Conservation (phyloP, 2,329 filamentous ascomycete species). For the Epichloe scottii region DNA sequence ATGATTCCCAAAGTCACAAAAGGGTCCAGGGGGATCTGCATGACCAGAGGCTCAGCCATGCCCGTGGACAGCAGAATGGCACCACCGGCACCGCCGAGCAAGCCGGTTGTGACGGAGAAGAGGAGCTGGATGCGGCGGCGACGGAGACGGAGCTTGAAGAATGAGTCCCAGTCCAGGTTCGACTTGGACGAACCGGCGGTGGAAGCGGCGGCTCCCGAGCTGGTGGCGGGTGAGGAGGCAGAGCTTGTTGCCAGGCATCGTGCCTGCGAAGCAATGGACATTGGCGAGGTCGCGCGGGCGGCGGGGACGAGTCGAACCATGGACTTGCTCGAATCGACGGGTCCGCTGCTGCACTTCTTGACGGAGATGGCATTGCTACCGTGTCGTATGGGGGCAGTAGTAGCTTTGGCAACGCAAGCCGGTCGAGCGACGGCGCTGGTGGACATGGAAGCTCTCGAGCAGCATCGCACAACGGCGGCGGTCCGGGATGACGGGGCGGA, state of each 20-base stretch:
- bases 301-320: slow-evolving; percentile 4
- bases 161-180: slow-evolving; percentile 71
- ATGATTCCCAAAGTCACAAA: slow-evolving; percentile 74
- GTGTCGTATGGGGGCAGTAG: slow-evolving; percentile 6
- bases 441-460: slow-evolving; percentile 18
- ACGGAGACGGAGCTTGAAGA: slow-evolving; percentile 79
- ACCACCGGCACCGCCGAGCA: slow-evolving; percentile 48
- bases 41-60: slow-evolving; percentile 58
- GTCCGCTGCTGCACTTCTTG: not conserved
- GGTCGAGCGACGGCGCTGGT: slow-evolving; percentile 9
- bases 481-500: slow-evolving; percentile 9
- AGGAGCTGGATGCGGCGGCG: slow-evolving; percentile 73
- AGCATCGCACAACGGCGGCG: slow-evolving; percentile 13
- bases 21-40: slow-evolving; percentile 72
- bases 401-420: slow-evolving; percentile 12
- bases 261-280: slow-evolving; percentile 4
- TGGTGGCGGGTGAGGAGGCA: not conserved
- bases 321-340: slow-evolving; percentile 1
- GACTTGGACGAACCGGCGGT: slow-evolving; percentile 3
- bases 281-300: not conserved
- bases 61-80: slow-evolving; percentile 56
- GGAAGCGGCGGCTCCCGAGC: not conserved
- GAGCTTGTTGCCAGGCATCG: slow-evolving; percentile 10
- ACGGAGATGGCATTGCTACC: slow-evolving; percentile 4
- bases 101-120: slow-evolving; percentile 56